Evolutionary conservation across 192 early-diverging fungal species (phyloP).

Genomic region (Gryganskiella cystojenkinii): DNA sequence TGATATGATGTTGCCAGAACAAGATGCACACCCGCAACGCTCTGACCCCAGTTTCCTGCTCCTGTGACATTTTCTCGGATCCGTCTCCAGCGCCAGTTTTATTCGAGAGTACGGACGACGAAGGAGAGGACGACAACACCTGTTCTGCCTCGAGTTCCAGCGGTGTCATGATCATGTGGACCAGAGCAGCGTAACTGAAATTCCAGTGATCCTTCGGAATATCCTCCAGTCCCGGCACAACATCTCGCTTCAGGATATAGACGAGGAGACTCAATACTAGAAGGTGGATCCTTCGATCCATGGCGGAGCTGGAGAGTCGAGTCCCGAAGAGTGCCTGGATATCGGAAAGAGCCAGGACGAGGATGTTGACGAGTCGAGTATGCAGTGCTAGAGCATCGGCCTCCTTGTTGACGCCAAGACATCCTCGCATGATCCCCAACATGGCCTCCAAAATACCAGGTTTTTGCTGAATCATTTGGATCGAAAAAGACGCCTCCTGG

Average conservation of each 20-base stretch:
- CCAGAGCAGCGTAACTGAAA: conserved; percentile 22
- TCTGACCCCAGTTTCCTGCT: conserved; percentile 11
- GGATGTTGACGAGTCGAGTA: conserved; percentile 13
- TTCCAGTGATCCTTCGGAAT: conserved; percentile 16
- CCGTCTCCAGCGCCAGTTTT: neutral
- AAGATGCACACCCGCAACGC: conserved; percentile 14
- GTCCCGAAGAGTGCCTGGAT: conserved; percentile 10
- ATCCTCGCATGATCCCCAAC: conserved; percentile 12
- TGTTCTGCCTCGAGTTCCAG: conserved; percentile 14
- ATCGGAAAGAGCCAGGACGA: conserved; percentile 23
- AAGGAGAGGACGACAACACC: no score
- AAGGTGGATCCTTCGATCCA: neutral
- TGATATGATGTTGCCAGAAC: conserved; percentile 33
- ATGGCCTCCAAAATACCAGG: conserved; percentile 38
- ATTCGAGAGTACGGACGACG: neutral
- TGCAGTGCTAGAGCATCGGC: neutral
- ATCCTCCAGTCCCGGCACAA: conserved; percentile 5
- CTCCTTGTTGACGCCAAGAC: neutral
- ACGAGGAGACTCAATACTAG: conserved; percentile 9
- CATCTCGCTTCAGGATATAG: conserved; percentile 7
- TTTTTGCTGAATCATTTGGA: conserved; percentile 18
- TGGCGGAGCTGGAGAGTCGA: neutral
- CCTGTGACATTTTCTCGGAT: neutral
- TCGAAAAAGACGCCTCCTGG: conserved; percentile 4
- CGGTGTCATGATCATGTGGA: conserved; percentile 25